phyloP scores from a whole-genome alignment of 768 basidiomycete species.

The Tubosaeta sp. region DNA sequence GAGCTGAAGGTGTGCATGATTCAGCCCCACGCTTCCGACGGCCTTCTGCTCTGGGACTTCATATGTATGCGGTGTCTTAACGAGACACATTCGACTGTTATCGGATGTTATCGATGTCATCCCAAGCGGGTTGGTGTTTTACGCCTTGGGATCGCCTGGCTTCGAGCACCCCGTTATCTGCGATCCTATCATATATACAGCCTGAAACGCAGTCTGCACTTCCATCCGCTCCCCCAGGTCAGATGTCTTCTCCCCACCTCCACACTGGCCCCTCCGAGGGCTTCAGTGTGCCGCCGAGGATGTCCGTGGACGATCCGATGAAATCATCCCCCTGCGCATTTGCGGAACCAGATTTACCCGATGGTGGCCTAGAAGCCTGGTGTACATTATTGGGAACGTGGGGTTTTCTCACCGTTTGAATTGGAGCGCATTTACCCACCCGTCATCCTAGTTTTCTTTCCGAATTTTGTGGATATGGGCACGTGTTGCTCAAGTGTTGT shows the following conservation, averaged over 20 bases:
- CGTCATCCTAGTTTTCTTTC: conserved; percentile 19
- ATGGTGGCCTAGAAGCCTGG: conserved; percentile 21
- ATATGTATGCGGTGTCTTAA: neutral
- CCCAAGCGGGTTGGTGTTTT: neutral
- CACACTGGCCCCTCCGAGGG: neutral
- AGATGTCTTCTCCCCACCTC: neutral
- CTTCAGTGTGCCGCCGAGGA: neutral
- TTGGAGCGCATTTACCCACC: neutral
- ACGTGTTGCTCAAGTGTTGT: neutral
- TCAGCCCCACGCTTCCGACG: neutral
- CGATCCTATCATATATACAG: neutral
- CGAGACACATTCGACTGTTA: neutral
- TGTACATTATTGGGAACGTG: conserved; percentile 26
- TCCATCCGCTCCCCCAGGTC: neutral
- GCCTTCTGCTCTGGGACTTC: neutral
- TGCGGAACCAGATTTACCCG: conserved; percentile 5
- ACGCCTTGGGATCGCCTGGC: neutral
- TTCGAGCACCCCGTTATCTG: neutral
- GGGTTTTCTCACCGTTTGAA: neutral
- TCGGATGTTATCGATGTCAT: neutral
- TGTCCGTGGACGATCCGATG: neutral
- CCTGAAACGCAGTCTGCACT: too few relatives aligned
- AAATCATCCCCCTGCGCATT: neutral
- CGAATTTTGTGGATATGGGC: conserved; percentile 27
- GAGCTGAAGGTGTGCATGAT: neutral